Base-by-base conservation (phyloP, 179 eudicot species). In the Gypsophila paniculata region DNA sequence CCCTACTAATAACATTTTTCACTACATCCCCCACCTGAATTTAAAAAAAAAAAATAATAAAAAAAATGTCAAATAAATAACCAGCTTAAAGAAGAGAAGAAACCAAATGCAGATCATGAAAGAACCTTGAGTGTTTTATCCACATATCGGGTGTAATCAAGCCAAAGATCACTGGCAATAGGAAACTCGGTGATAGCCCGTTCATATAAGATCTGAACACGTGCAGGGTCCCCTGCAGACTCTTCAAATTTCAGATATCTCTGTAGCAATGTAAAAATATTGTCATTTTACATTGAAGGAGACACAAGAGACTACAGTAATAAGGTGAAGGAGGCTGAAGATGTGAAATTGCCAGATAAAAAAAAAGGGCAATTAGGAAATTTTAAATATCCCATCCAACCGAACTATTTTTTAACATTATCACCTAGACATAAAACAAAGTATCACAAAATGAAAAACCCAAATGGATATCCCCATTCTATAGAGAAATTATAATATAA, bases 221-320 rank as follows among this genome's bases (percentile, higher is more conserved):
- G 89, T 29, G 94, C 88, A 68, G 97, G 96, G 78, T 91, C 97
- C 61, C 96, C 96, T 48, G 79, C 83, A 75, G 97, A 88, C 79
- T 90, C 92, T 77, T 94, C 99, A 82, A 88, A 94, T 75, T 87
- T 88, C 82, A 94, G 77, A 69, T 94, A 94, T 23, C 66, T 79
- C 99, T 91, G 86, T 64, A 85, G 52, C 64, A 76, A 64, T 42
- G 74, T 61, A 74, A 12, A 74, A 32, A 21, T 34, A 55, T 61
- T 15, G 71, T 70, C 58, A 63, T 53, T 54, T 51, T 9, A n/a
- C 34, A 21, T 10, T 55, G 68, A 44, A 54, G 46, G 36, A 17
- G 26, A 19, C 64, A 49, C 59, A 26, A 32, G 17, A 19, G 9
- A 32, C 34, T 29, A 21, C 14, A 36, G 13, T 34, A 52, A 34